Percentiles rank a stretch among this genome's conserved stretches.
Conservation (phyloP, 352 stramenopile genomes). For the Globisporangium irregulare region DNA sequence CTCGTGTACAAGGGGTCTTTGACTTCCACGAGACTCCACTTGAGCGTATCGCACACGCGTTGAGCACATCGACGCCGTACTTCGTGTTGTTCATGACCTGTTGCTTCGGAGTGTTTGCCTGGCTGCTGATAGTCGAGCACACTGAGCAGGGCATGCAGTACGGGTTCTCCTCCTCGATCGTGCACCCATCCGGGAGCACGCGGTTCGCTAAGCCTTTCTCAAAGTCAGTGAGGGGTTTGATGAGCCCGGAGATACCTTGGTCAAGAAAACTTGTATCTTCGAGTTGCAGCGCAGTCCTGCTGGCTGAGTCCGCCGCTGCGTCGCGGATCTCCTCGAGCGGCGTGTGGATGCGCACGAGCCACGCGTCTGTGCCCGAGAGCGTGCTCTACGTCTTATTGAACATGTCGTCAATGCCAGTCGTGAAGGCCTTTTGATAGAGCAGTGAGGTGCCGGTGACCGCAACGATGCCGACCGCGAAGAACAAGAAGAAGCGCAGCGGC, state of each 20-base stretch:
- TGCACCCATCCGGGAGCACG: constrained; percentile 36
- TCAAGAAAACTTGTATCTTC: constrained; percentile 46
- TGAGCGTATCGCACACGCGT: constrained; percentile 33
- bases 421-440: constrained; percentile 54
- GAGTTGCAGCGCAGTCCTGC: constrained; percentile 27
- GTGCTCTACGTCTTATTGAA: constrained; percentile 40
- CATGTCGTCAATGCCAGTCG: constrained; percentile 34
- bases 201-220: constrained; percentile 21
- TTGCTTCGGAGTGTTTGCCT: constrained; percentile 19
- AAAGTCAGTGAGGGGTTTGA: constrained; percentile 31
- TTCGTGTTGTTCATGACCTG: constrained; percentile 42
- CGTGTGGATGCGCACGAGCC: constrained; percentile 34
- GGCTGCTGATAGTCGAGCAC: constrained; percentile 37
- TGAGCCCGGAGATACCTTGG: constrained; percentile 29
- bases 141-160: constrained; percentile 34
- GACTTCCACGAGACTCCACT: constrained; percentile 35
- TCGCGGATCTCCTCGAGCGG: constrained; percentile 44
- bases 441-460: constrained; percentile 43
- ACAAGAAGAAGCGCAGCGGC: constrained; percentile 59
- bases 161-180: constrained; percentile 11
- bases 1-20: constrained; percentile 28
- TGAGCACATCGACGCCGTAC: constrained; percentile 29
- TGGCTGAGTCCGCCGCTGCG: constrained; percentile 31
- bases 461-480: constrained; percentile 52
- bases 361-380: constrained; percentile 33